These are phyloP conservation scores for Neurospora sp. DNA, from an alignment of 2,329 filamentous ascomycete genomes.

Conservation along the genomic window DNA sequence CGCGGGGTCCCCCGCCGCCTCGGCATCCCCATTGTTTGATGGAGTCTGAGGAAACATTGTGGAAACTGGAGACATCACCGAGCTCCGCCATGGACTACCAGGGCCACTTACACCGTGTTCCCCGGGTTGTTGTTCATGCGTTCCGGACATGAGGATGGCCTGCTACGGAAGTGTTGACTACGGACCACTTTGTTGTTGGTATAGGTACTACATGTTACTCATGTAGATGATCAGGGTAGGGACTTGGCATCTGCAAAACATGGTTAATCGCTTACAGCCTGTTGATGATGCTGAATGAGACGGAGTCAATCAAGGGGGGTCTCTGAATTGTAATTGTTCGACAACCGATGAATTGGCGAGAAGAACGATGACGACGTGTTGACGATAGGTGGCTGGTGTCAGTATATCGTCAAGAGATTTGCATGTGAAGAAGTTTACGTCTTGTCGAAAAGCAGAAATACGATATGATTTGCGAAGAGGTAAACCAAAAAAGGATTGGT, in stretches of 20 bases:
- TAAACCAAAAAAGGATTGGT: not conserved
- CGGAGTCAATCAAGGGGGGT: not conserved
- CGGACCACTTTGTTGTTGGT: not conserved
- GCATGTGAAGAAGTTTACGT: not conserved
- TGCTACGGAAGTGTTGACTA: not conserved
- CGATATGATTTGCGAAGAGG: not conserved
- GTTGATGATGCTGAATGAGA: not conserved
- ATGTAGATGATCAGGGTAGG: not conserved
- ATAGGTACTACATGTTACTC: not conserved
- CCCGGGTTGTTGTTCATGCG: not conserved
- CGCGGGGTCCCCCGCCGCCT: not conserved
- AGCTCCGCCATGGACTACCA: not conserved
- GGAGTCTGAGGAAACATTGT: not conserved
- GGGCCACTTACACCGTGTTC: not conserved
- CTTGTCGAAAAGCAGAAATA: not conserved
- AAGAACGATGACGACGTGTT: not conserved
- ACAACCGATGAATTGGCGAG: not conserved
- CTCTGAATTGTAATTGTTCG: not conserved
- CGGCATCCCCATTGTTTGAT: not conserved
- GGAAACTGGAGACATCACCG: not conserved
- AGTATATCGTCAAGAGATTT: not conserved
- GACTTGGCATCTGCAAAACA: not conserved
- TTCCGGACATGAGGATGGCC: not conserved
- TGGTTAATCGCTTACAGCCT: not conserved
- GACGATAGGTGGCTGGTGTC: not conserved